Evolutionary conservation across 2,329 filamentous ascomycete species (phyloP).

Genomic region (Ophiostoma quercus): DNA sequence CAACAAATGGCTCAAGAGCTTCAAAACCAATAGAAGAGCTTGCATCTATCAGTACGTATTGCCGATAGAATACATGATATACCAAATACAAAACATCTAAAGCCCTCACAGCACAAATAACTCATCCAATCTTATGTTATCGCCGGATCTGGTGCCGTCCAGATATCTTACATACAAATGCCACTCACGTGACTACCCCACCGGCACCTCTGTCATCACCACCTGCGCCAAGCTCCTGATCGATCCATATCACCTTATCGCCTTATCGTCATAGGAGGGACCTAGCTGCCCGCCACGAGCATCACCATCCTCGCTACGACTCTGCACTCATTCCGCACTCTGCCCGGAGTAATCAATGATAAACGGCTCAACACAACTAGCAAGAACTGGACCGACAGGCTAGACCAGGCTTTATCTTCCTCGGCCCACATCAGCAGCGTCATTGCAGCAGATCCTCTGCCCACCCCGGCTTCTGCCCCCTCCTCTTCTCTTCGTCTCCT

Average conservation of each 20-base stretch:
- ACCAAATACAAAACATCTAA: neutral
- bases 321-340: neutral
- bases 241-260: neutral
- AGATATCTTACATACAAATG: neutral
- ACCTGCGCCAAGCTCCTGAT: neutral
- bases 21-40: neutral
- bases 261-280: constrained; percentile 8
- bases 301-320: constrained; percentile 1
- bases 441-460: neutral
- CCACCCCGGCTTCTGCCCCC: neutral
- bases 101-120: neutral
- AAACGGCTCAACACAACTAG: neutral
- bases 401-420: constrained; percentile 4
- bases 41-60: neutral
- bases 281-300: neutral
- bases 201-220: neutral
- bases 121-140: neutral
- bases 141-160: neutral
- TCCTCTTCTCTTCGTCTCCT: neutral
- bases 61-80: neutral
- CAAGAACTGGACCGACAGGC: neutral
- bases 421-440: neutral
- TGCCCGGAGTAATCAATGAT: neutral
- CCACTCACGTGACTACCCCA: neutral
- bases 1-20: neutral